Percentiles rank a stretch among this genome's conserved stretches.
phyloP scores from a whole-genome alignment of 768 basidiomycete genomes.

The Hericium rajendrae region DNA sequence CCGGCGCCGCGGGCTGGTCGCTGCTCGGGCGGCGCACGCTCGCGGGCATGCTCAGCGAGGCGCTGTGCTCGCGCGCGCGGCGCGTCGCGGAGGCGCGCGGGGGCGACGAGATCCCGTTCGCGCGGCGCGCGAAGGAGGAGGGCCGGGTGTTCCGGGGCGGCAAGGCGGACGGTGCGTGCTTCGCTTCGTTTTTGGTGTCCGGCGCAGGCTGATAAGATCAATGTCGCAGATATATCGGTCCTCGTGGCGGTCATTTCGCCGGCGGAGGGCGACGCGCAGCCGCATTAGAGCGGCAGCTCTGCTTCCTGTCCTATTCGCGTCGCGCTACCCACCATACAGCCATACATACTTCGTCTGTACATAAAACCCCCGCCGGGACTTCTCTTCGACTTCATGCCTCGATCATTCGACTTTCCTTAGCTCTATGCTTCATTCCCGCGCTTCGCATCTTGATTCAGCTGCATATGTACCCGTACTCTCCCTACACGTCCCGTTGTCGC shows the following conservation, averaged over 20 bases:
- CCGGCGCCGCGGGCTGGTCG: constrained; percentile 11
- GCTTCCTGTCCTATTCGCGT: no score
- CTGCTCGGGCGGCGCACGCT: constrained; percentile 42
- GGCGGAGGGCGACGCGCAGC: constrained; percentile 13
- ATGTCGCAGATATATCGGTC: constrained; percentile 50
- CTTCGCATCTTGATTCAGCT: no score
- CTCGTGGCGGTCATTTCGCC: constrained; percentile 57
- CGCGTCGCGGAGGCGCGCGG: constrained; percentile 28
- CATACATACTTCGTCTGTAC: no score
- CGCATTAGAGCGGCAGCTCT: no score
- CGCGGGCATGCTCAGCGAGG: constrained; percentile 67
- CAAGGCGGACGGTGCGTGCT: constrained; percentile 68
- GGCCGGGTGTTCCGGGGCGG: constrained; percentile 70
- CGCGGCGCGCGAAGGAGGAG: constrained; percentile 63
- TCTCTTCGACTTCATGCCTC: no score
- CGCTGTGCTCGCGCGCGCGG: constrained; percentile 69
- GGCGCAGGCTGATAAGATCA: neutral
- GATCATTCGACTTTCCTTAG: no score
- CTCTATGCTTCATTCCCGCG: no score
- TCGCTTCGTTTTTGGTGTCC: neutral
- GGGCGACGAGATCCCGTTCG: constrained; percentile 69
- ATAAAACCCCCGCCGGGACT: no score
- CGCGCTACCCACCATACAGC: no score
- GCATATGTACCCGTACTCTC: no score
- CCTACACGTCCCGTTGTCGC: no score